Percentiles rank a stretch among this genome's conserved stretches.
Evolutionary conservation across 305 asterid species (phyloP).

Genomic region (Solanum hybrid): DNA sequence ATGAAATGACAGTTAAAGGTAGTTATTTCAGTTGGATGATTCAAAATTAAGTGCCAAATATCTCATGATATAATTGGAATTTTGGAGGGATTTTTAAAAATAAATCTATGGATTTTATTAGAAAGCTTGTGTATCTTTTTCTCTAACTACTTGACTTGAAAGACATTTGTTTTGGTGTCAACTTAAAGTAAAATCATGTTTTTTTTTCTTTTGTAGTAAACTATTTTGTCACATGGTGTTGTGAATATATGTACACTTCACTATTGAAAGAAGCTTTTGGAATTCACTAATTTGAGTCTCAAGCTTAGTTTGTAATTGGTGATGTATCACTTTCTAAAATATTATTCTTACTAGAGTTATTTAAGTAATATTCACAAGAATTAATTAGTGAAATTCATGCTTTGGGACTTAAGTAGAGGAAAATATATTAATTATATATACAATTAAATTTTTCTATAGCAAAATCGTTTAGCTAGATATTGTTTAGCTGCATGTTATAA

Average conservation of each 20-base stretch:
- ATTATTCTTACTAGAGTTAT: background rate
- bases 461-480: background rate
- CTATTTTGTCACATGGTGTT: background rate
- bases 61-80: constrained; percentile 10
- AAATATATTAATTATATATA: background rate
- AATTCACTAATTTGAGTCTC: background rate
- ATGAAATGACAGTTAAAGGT: constrained; percentile 16
- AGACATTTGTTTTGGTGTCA: constrained; percentile 38
- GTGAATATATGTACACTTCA: background rate
- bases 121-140: background rate
- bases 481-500: background rate
- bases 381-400: background rate
- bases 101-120: background rate
- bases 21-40: constrained; percentile 24
- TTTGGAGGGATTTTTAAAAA: background rate
- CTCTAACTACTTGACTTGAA: constrained; percentile 40
- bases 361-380: background rate
- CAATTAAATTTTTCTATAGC: too few relatives aligned
- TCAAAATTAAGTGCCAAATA: constrained; percentile 30
- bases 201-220: background rate
- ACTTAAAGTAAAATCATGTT: constrained; percentile 51
- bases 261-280: background rate
- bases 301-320: background rate
- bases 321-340: background rate
- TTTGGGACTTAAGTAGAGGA: background rate